These are phyloP conservation scores for Beta vulgaris DNA, from an alignment of 148 eudicot species.

Conservation along the genomic window DNA sequence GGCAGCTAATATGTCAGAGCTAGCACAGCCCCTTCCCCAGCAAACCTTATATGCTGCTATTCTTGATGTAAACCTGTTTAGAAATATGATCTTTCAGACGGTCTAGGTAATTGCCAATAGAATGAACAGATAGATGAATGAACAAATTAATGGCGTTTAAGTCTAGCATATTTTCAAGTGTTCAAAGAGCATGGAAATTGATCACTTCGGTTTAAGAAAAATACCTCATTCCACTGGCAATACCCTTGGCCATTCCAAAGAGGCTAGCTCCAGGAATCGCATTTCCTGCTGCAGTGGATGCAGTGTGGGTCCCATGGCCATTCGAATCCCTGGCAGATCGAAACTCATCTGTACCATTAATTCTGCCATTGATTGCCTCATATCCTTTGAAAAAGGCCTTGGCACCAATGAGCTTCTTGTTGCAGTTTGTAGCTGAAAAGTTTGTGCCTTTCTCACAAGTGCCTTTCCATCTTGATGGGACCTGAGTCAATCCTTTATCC, in stretches of 20 bases:
- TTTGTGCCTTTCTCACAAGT: slow-evolving; percentile 57
- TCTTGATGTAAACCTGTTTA: slow-evolving; percentile 47
- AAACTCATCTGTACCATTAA: slow-evolving; percentile 51
- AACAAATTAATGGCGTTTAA: not conserved
- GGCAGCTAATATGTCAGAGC: slow-evolving; percentile 67
- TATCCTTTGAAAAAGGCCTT: slow-evolving; percentile 62
- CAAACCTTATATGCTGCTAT: slow-evolving; percentile 77
- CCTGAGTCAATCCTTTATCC: slow-evolving; percentile 39
- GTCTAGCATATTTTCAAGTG: not conserved
- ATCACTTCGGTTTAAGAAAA: not conserved
- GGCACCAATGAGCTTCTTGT: slow-evolving; percentile 64
- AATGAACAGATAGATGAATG: not conserved
- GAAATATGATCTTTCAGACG: not conserved
- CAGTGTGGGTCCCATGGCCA: slow-evolving; percentile 84
- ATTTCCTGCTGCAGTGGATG: slow-evolving; percentile 70
- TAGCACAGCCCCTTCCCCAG: slow-evolving; percentile 56
- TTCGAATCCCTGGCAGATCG: slow-evolving; percentile 66
- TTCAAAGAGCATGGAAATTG: not conserved
- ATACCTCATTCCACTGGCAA: slow-evolving; percentile 66
- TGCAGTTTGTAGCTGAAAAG: slow-evolving; percentile 51
- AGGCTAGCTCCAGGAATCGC: slow-evolving; percentile 49
- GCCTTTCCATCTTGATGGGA: slow-evolving; percentile 70
- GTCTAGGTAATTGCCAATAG: not conserved
- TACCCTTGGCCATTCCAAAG: slow-evolving; percentile 52
- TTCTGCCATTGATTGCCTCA: slow-evolving; percentile 52